phyloP scores from a whole-genome alignment of 1,284 basidiomycete species.

The Marasmius oreades region DNA sequence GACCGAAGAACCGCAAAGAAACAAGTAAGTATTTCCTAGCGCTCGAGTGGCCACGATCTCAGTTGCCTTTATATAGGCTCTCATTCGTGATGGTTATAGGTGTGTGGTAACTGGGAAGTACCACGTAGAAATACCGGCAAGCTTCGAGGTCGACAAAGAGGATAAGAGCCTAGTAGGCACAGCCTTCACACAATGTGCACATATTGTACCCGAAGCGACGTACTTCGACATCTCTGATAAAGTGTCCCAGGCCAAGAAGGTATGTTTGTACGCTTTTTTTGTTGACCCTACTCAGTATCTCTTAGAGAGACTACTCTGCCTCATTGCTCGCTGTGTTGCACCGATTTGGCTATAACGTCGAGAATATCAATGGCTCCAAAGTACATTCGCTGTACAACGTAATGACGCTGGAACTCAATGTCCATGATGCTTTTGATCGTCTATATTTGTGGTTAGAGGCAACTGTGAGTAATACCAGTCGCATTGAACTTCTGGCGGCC shows the following conservation, averaged over 20 bases:
- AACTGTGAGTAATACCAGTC: slow-evolving; percentile 18
- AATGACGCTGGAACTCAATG: slow-evolving; percentile 23
- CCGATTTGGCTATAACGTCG: too few species aligned
- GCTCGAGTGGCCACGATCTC: not conserved
- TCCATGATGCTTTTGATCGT: slow-evolving; percentile 22
- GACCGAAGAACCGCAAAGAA: slow-evolving; percentile 7
- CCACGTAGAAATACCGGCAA: slow-evolving; percentile 11
- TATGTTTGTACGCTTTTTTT: not conserved
- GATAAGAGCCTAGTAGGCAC: not conserved
- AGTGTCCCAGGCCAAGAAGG: too few species aligned
- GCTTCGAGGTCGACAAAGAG: not conserved
- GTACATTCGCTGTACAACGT: too few species aligned
- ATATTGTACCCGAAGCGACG: slow-evolving; percentile 6
- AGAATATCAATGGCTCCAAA: too few species aligned
- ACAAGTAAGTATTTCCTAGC: not conserved
- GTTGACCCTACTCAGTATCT: not conserved
- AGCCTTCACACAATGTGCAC: slow-evolving; percentile 2
- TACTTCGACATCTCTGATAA: slow-evolving; percentile 1
- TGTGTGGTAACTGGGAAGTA: slow-evolving; percentile 24
- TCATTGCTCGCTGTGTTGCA: too few species aligned
- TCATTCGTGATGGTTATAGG: slow-evolving; percentile 26
- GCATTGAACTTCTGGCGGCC: not conserved
- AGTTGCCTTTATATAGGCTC: slow-evolving; percentile 15
- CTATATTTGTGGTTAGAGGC: slow-evolving; percentile 27
- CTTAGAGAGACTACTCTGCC: slow-evolving; percentile 3